A percentile compares a stretch with the other conserved stretches of the same genome.
These are phyloP conservation scores for Exobasidium rhododendri DNA, from an alignment of 1,284 basidiomycete genomes.

Conservation along the genomic window DNA sequence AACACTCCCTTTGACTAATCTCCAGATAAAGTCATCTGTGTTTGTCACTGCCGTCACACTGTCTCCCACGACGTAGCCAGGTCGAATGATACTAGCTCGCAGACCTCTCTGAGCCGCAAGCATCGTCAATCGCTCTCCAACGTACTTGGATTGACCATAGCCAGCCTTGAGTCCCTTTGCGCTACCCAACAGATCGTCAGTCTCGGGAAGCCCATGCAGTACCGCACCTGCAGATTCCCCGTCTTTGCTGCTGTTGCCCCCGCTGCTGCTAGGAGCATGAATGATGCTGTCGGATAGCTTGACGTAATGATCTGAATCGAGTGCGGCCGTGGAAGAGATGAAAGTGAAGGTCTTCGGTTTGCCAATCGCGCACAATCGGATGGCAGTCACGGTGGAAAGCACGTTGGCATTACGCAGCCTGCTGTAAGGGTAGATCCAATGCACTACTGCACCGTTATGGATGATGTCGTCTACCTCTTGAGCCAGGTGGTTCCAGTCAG, in stretches of 20 bases:
- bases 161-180: conserved; percentile 75
- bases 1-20: conserved; percentile 93
- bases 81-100: conserved; percentile 81
- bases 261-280: conserved; percentile 16
- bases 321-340: conserved; percentile 87
- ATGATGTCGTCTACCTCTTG: conserved; percentile 77
- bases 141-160: conserved; percentile 98
- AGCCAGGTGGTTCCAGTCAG: conserved; percentile 69
- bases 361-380: conserved; percentile 71
- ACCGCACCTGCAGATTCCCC: conserved; percentile 16
- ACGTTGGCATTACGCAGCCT: conserved; percentile 89
- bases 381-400: conserved; percentile 75
- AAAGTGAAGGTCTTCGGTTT: conserved; percentile 83
- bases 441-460: conserved; percentile 96
- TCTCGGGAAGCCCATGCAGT: conserved; percentile 73
- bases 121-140: conserved; percentile 88
- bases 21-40: conserved; percentile 98
- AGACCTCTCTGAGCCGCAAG: conserved; percentile 84
- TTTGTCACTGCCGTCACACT: conserved; percentile 79
- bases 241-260: conserved; percentile 14
- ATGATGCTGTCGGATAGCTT: conserved; percentile 68
- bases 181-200: conserved; percentile 86
- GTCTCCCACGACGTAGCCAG: conserved; percentile 95
- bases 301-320: conserved; percentile 88
- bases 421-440: conserved; percentile 98